Percentiles rank a stretch among this genome's conserved stretches.
These are phyloP conservation scores for Phaseolus coccineus DNA, from an alignment of 331 rosid species.

Conservation along the genomic window DNA sequence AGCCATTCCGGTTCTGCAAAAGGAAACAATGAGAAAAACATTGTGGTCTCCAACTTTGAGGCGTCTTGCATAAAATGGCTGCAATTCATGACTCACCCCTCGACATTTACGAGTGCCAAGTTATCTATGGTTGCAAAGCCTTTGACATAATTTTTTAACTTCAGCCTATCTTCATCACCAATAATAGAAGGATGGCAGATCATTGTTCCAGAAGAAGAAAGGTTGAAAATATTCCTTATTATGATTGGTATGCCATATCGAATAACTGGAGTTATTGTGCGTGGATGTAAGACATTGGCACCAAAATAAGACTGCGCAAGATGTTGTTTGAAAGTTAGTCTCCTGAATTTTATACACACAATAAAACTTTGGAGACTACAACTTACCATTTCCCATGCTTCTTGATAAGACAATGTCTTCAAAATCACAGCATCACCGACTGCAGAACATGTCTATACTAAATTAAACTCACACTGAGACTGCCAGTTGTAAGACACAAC, in stretches of 20 bases:
- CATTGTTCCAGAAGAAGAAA: constrained; percentile 81
- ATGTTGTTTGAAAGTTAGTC: constrained; percentile 42
- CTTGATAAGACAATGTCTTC: constrained; percentile 82
- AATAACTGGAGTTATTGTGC: constrained; percentile 90
- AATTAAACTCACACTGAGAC: constrained; percentile 18
- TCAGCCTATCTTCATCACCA: constrained; percentile 54
- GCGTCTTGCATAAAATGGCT: neutral
- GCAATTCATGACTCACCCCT: constrained; percentile 69
- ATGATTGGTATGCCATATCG: constrained; percentile 74
- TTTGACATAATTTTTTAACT: constrained; percentile 65
- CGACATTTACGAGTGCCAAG: constrained; percentile 87
- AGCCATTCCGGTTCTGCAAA: constrained; percentile 87
- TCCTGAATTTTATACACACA: constrained; percentile 24
- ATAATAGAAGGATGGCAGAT: constrained; percentile 62
- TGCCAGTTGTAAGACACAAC: constrained; percentile 5
- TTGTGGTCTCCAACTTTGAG: neutral
- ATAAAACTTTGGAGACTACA: constrained; percentile 5
- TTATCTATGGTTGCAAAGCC: constrained; percentile 94
- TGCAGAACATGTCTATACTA: constrained; percentile 52
- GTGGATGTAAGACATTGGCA: constrained; percentile 94
- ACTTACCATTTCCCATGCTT: constrained; percentile 97
- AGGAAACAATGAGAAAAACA: constrained; percentile 26
- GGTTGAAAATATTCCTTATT: constrained; percentile 83
- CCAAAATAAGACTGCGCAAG: constrained; percentile 88
- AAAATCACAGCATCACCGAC: constrained; percentile 89